Evolutionary conservation across 345 rosid species (phyloP).

Genomic region (Rhodamnia argentea): DNA sequence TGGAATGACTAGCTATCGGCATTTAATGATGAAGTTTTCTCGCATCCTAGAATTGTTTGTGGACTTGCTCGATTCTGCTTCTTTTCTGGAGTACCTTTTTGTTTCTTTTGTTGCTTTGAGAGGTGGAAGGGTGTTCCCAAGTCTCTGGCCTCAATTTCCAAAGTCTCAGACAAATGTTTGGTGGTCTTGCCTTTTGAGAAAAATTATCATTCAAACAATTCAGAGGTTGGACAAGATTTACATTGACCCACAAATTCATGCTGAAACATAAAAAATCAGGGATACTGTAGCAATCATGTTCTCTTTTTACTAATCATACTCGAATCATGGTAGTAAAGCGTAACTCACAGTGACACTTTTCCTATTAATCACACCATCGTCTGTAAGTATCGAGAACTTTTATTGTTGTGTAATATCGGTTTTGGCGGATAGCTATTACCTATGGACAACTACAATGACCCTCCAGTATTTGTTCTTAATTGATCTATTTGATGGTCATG

Average conservation of each 20-base stretch:
- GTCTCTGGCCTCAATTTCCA: neutral
- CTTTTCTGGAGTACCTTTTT: neutral
- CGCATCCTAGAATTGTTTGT: neutral
- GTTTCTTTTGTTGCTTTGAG: neutral
- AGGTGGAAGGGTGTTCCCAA: neutral
- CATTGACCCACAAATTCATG: neutral
- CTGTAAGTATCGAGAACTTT: neutral
- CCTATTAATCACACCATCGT: neutral
- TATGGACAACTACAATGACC: neutral
- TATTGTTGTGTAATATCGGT: neutral
- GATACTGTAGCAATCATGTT: neutral
- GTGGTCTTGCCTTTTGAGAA: neutral
- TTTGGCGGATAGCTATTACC: neutral
- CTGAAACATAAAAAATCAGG: neutral
- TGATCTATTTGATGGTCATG: neutral
- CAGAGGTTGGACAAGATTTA: neutral
- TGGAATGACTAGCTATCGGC: neutral
- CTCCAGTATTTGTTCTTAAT: neutral
- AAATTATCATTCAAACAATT: neutral
- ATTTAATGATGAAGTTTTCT: neutral
- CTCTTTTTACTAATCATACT: neutral
- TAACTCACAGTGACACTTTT: neutral
- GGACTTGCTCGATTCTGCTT: neutral
- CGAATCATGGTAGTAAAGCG: neutral
- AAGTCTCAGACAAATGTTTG: neutral